These are phyloP conservation scores for Fusarium sublunatum DNA, from an alignment of 2,329 filamentous ascomycete species.

Conservation along the genomic window DNA sequence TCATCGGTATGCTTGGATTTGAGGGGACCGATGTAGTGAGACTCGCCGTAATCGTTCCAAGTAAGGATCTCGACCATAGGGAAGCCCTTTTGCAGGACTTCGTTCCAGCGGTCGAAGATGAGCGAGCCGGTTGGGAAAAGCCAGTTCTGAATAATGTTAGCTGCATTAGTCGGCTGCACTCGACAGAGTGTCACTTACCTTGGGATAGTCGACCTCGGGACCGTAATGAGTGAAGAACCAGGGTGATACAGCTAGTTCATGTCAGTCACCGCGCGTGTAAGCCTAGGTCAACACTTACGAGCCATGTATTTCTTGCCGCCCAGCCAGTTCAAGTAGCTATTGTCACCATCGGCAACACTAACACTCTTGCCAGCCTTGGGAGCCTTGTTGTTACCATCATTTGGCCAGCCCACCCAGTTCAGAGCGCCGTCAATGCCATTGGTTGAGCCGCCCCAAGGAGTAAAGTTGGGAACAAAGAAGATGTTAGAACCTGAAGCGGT, in stretches of 20 bases:
- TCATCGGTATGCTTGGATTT: conserved; percentile 56
- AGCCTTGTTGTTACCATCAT: conserved; percentile 61
- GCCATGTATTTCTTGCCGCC: conserved; percentile 61
- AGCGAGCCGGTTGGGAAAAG: conserved; percentile 69
- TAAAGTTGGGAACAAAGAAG: conserved; percentile 64
- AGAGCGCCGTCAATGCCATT: conserved; percentile 59
- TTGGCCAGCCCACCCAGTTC: conserved; percentile 61
- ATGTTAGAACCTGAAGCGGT: conserved; percentile 57
- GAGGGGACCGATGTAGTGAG: conserved; percentile 64
- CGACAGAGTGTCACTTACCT: not conserved
- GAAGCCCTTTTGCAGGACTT: conserved; percentile 57
- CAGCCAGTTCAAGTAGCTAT: conserved; percentile 50
- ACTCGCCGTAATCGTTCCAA: conserved; percentile 65
- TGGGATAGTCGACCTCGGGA: conserved; percentile 31
- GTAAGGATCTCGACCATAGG: conserved; percentile 61
- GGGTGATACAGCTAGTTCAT: conserved; percentile 44
- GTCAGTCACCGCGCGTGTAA: not conserved
- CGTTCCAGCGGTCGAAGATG: conserved; percentile 68
- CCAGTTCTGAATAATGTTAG: conserved; percentile 64
- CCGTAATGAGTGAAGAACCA: conserved; percentile 63
- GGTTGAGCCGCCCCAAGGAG: conserved; percentile 53
- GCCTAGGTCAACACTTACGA: conserved; percentile 24
- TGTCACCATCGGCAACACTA: conserved; percentile 55
- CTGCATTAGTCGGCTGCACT: conserved; percentile 36
- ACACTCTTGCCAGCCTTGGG: conserved; percentile 54